Conservation (phyloP, 441 rosid genomes). For the Pelargonium australe region DNA sequence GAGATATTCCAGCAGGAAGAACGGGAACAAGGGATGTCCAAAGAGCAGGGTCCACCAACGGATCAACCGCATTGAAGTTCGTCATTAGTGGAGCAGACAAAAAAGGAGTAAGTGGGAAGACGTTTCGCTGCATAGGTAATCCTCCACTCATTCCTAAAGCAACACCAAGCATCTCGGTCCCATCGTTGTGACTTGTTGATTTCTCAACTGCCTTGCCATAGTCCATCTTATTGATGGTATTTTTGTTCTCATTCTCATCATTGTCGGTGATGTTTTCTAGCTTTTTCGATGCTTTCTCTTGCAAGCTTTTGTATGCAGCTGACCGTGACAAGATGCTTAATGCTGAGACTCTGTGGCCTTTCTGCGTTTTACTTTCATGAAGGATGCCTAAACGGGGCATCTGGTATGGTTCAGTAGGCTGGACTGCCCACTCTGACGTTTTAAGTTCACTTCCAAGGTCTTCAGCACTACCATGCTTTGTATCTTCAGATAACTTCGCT, state of each 20-base stretch:
- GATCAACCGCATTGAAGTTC: constrained; percentile 65
- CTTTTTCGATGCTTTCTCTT: constrained; percentile 64
- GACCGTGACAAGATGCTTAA: constrained; percentile 74
- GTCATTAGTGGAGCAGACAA: constrained; percentile 78
- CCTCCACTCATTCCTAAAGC: constrained; percentile 51
- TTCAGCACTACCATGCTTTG: constrained; percentile 46
- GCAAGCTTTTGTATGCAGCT: constrained; percentile 68
- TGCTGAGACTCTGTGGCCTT: constrained; percentile 52
- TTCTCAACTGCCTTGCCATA: constrained; percentile 71
- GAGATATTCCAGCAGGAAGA: constrained; percentile 66
- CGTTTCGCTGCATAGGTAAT: constrained; percentile 66
- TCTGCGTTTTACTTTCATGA: constrained; percentile 39
- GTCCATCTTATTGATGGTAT: constrained; percentile 58
- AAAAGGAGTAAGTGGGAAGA: constrained; percentile 67
- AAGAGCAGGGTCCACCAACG: constrained; percentile 67
- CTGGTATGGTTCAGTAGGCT: constrained; percentile 76
- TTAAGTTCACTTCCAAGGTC: constrained; percentile 70
- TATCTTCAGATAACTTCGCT: constrained; percentile 59
- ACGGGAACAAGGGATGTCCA: constrained; percentile 73
- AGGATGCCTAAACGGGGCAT: constrained; percentile 64
- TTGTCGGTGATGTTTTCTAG: constrained; percentile 54
- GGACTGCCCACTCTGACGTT: constrained; percentile 52
- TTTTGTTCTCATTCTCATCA: constrained; percentile 77
- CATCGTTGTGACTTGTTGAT: constrained; percentile 43
- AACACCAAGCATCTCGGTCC: constrained; percentile 44